Conservation (phyloP, 2,329 filamentous ascomycete genomes). For the Aspergillus terreus region DNA sequence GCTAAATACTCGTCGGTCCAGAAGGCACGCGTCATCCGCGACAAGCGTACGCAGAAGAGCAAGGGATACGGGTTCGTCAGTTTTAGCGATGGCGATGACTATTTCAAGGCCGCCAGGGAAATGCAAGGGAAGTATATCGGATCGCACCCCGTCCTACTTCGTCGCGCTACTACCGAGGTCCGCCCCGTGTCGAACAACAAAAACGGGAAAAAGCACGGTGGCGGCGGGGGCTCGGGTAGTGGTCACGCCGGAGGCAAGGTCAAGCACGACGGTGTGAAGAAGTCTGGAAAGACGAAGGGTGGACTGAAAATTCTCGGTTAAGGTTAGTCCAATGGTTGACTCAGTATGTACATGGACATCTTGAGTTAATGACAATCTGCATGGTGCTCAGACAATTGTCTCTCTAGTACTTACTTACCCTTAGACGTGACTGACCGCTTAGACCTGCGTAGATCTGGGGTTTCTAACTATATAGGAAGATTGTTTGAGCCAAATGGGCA, state of each 20-base stretch:
- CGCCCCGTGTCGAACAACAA: conserved; percentile 67
- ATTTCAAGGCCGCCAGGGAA: conserved; percentile 92
- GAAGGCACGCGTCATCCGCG: conserved; percentile 88
- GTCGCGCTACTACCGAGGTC: conserved; percentile 88
- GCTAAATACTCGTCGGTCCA: conserved; percentile 80
- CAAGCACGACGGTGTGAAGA: conserved; percentile 44
- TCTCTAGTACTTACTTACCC: too few relatives aligned
- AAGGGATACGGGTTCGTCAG: conserved; percentile 96
- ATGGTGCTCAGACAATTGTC: neutral
- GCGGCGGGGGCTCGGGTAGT: conserved; percentile 25
- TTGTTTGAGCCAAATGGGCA: too few relatives aligned
- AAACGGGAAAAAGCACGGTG: conserved; percentile 55
- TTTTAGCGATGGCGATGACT: conserved; percentile 92
- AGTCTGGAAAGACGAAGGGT: conserved; percentile 44
- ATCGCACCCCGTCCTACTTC: conserved; percentile 84
- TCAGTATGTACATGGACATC: neutral
- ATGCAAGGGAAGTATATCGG: conserved; percentile 99
- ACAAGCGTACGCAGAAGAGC: conserved; percentile 94
- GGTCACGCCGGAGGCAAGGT: conserved; percentile 38
- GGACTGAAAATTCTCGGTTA: conserved; percentile 44
- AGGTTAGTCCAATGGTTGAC: conserved; percentile 6
- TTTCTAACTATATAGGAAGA: too few relatives aligned
- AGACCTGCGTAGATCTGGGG: too few relatives aligned
- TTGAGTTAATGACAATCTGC: conserved; percentile 2
- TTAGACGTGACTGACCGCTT: too few relatives aligned